These are phyloP conservation scores for Pseudozyma thailandica DNA, from an alignment of 1,284 basidiomycete species.

Conservation along the genomic window DNA sequence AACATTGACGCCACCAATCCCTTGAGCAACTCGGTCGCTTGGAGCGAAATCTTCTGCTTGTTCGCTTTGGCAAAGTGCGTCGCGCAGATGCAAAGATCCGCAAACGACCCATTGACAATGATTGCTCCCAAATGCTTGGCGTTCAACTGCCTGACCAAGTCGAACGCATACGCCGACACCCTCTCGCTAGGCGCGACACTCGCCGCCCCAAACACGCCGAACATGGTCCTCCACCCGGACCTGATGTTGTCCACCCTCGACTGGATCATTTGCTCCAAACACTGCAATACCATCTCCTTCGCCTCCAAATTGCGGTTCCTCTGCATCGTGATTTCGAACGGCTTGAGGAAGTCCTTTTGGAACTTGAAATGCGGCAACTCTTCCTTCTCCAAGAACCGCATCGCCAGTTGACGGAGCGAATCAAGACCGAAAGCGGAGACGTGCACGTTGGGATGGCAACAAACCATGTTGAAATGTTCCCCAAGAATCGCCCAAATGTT, in stretches of 20 bases:
- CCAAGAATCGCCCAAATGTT: slow-evolving; percentile 97
- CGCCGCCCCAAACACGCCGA: slow-evolving; percentile 95
- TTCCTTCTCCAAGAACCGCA: slow-evolving; percentile 99
- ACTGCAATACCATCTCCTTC: slow-evolving; percentile 97
- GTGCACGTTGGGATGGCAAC: slow-evolving; percentile 96
- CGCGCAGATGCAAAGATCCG: slow-evolving; percentile 94
- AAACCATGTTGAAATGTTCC: slow-evolving; percentile 99
- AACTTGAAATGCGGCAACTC: slow-evolving; percentile 98
- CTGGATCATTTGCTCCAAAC: slow-evolving; percentile 98
- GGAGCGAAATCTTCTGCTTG: slow-evolving; percentile 96
- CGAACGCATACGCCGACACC: slow-evolving; percentile 92
- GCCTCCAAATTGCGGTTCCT: slow-evolving; percentile 95
- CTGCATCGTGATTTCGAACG: slow-evolving; percentile 97
- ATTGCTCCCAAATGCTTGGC: slow-evolving; percentile 90
- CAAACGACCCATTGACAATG: slow-evolving; percentile 90
- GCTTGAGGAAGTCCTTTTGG: slow-evolving; percentile 98
- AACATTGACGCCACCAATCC: slow-evolving; percentile 87
- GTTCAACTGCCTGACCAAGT: slow-evolving; percentile 92
- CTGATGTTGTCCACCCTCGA: slow-evolving; percentile 92
- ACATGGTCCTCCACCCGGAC: slow-evolving; percentile 99
- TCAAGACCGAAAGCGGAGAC: slow-evolving; percentile 98
- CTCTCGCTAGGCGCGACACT: slow-evolving; percentile 94
- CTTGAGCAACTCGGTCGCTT: slow-evolving; percentile 95
- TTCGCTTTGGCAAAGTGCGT: slow-evolving; percentile 99
- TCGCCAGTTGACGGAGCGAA: slow-evolving; percentile 95